Evolutionary conservation across 148 eudicot species (phyloP), one percentile per base, ranked within the genome.

Genomic region (Rhododendron molle): DNA sequence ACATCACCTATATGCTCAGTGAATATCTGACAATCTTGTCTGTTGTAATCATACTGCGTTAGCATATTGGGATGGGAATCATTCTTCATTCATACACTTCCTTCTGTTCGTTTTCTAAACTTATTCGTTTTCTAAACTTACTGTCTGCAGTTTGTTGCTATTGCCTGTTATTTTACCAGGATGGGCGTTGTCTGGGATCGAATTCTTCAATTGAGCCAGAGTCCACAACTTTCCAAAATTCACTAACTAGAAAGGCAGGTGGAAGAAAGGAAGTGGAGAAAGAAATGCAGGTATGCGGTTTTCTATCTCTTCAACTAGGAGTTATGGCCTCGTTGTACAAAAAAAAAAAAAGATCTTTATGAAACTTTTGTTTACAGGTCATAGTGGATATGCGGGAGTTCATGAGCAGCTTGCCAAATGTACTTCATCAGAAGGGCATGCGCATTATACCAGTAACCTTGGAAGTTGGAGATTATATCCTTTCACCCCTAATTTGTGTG

Each of bases 351-450:
- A 7, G 32, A 54, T 76, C 30, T 38, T 43, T 43, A 67, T 83
- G 49, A 52, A 52, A 15, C 65, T 32, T 36, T 54, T 86, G 38
- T 81, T 85, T 83, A 26, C 81, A 97, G 99, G 93, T 97, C 82
- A 97, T 97, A 85, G 99, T 97, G 88, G 99, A 97, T 85, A 97
- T 97, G 99, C 92, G 99, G 89, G 99, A 97, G 87, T 97, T 97
- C 90, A 97, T 97, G 99, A 97, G 99, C 90, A 97, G 96, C 92
- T 95, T 97, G 87, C 99, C 99, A 21, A 97, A 97, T 91, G 99
- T 97, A 65, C 98, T 97, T 71, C 98, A 97, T 90, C 98, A 97
- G 87, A 97, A 93, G 92, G 98, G 98, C 83, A 93, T 97, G 96
- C 95, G 94, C 82, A 97, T 97, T 74, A 93, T 93, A 80, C 99